Base-by-base conservation (phyloP, 75 land plant species). In the Sequoiadendron giganteum region DNA sequence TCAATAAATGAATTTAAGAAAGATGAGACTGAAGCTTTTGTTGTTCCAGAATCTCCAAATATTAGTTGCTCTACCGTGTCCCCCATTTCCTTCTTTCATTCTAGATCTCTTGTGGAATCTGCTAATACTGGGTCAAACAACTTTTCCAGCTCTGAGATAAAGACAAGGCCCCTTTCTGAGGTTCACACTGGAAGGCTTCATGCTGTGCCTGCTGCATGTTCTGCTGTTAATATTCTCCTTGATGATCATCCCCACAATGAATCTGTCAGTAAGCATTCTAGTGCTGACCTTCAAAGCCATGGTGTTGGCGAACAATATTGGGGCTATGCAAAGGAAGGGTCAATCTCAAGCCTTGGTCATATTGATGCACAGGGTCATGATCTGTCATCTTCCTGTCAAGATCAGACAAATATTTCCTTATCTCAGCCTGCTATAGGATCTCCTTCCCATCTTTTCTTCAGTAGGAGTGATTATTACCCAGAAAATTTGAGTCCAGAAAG, bases 301-400 rank as follows among this genome's bases (percentile, higher is more conserved):
- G 52, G 1, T n/a, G 34, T 47, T 82, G 54, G 32, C 10, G 54
- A 82, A 82, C 32, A 19, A 43, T 32, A 82, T 82, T 9, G n/a
- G 86, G 38, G 34, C 32, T 42, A 75, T 77, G 34, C 32, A 42
- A 68, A 43, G 32, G 85, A 82, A 82, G 43, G 32, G 47, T 87
- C 86, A 13, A n/a, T 38, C 43, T 34, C 43, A 42, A 75, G 87
- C 86, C 28, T 87, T 11, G 40, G 87, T 40, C 11, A 68, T 87
- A 43, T 82, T 82, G 9, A 43, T 28, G n/a, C 42, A 16, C 18
- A 83, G 78, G 87, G 39, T 82, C 42, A 68, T 39, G 84, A 87
- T 9, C 45, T 82, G 30, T 81, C 84, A 45, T 45, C 84, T 82
- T 47, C 54, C 48, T 32, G 13, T n/a, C 54, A 82, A 47, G 49